Base-by-base conservation (phyloP, 768 basidiomycete species). In the Sarcodon aspratus region DNA sequence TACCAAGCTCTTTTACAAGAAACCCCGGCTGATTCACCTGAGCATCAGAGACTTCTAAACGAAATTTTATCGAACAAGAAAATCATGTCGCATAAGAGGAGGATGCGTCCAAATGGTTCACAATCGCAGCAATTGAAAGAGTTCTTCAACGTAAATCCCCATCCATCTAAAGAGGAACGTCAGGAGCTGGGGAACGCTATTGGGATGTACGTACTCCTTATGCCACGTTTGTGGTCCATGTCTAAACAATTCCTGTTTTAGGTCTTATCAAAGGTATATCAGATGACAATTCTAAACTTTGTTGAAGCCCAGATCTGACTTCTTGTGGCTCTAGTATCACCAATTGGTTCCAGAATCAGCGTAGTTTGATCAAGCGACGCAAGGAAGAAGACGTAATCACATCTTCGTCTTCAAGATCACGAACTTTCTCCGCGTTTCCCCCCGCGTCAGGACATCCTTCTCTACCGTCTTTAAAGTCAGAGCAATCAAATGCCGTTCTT, bases 321-420 rank as follows among this genome's bases (percentile, higher is more conserved):
- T 27, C 21, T 27, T 5, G 21, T 27, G 21, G 17, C 40, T 13
- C 7, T 27, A 84, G 79, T 49, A 79, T 89, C 50, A 86, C 81
- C 1, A 87, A 89, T 60, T 88, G 86, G 87, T 89, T 89, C 62
- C 85, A 88, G 70, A 86, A 87, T 58, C 85, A 89, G 59, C 83
- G 84, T 57, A 85, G 79, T 61, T 73, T 81, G 54, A 78, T 82
- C 33, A 83, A 82, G 69, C 84, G 83, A 66, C 75, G 73, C 56
- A 76, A 71, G 55, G 80, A 84, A 52, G 80, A 82, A 45, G 73
- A 76, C 31, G 68, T 70, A 61, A 57, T 18, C 44, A 55, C 45
- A 60, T 65, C 37, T 52, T 60, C 46, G 47, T 56, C 50, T 47
- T 54, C 49, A 60, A 59, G 53, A 57, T 64, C 50, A 48, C 56